Evolutionary conservation across 2,329 filamentous ascomycete genomes (phyloP), one percentile per base, ranked within the genome.

Genomic region (Talaromyces atroroseus): DNA sequence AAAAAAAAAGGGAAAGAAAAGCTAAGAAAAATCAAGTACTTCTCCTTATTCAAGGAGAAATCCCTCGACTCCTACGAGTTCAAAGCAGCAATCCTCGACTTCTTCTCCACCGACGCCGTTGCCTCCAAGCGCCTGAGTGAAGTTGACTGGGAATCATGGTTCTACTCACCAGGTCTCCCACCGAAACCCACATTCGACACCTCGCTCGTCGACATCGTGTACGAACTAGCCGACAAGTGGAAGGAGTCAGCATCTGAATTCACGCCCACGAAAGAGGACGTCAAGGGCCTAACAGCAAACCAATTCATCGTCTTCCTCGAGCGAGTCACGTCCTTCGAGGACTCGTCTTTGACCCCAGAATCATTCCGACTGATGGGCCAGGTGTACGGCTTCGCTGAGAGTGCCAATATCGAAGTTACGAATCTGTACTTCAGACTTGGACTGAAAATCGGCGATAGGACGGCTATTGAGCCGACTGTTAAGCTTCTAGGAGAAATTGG

Each of bases 1-100:
- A 26, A 26, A 3, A 26, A 26, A 26, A 26, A 7, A 26, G 4
- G 24, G 24, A 26, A 4, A 4, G 4, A 26, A 8, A 5, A 53
- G 38, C 46, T 63, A n/a, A 63, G 57, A 51, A 34, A 24, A 11
- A 56, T 16, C 44, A 50, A 78, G 74, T 96, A 97, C 77, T 97
- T 97, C 71, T 85, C 81, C 29, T 89, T 82, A 40, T 97, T 88
- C 82, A 85, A 88, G 57, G 83, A 83, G 67, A 92, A 91, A 72
- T 96, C 90, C 2, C 81, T 99, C 7, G 91, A 96, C 73, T 95
- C 90, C 1, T 95, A 89, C 65, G 90, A 97, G 67, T 99, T 99
- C 82, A 95, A 92, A 71, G 79, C 87, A 50, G 95, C 90, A 0
- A 86, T 96, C 52, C 71, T 96, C 36, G 82, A 88, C 61, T 97